These are phyloP conservation scores for Solanum sejunctum DNA, from an alignment of 257 asterid genomes.

Conservation along the genomic window DNA sequence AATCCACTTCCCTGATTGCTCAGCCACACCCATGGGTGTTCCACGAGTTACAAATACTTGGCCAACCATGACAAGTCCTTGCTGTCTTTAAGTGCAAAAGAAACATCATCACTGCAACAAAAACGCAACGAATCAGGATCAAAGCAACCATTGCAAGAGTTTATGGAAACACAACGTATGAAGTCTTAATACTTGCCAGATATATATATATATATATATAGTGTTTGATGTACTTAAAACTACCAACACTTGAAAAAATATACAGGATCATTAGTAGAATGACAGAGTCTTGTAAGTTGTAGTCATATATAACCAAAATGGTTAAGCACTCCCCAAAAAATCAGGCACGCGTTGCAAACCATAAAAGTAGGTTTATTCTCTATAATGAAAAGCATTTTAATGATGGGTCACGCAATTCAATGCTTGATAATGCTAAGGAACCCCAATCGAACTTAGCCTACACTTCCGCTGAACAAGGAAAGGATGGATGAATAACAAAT, in stretches of 20 bases:
- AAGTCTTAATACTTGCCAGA: not conserved
- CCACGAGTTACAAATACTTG: conserved; percentile 38
- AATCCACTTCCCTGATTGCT: not conserved
- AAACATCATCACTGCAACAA: conserved; percentile 76
- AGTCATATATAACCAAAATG: not conserved
- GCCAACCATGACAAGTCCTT: conserved; percentile 82
- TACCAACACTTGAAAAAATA: not conserved
- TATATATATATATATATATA: no score
- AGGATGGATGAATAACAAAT: not conserved
- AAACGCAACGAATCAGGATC: not conserved
- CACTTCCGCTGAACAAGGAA: not conserved
- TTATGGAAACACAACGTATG: not conserved
- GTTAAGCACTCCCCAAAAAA: not conserved
- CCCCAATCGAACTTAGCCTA: not conserved
- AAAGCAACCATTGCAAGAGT: not conserved
- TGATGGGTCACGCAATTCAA: not conserved
- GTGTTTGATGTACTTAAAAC: not conserved
- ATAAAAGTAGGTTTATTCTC: not conserved
- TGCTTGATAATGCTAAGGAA: not conserved
- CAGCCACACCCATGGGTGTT: not conserved
- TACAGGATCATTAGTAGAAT: not conserved
- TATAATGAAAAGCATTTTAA: not conserved
- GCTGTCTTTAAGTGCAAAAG: conserved; percentile 84
- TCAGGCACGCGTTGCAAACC: not conserved
- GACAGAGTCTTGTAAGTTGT: not conserved